A percentile compares a stretch with the other conserved stretches of the same genome.
Evolutionary conservation across 2,329 filamentous ascomycete genomes (phyloP).

Genomic region (Calonectria fujianensis): DNA sequence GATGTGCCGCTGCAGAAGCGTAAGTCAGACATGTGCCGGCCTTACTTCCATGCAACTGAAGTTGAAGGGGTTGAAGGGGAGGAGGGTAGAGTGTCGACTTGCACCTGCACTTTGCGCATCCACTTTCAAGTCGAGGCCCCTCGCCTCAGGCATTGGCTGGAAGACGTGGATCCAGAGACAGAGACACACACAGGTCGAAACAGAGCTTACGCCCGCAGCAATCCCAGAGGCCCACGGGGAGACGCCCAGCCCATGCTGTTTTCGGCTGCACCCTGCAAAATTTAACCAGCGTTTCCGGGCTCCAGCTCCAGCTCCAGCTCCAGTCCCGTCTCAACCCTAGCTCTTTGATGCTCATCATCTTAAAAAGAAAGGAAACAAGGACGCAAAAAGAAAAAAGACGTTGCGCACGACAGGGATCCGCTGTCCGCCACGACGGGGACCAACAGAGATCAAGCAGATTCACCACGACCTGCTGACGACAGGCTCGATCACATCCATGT

Average conservation of each 20-base stretch:
- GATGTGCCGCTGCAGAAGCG: conserved; percentile 27
- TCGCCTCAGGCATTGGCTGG: conserved; percentile 18
- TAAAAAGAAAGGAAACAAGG: background rate
- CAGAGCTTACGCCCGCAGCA: conserved; percentile 30
- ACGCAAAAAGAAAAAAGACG: background rate
- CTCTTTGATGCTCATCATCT: conserved; percentile 17
- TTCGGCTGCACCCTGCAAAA: conserved; percentile 22
- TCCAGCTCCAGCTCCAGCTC: conserved; percentile 12
- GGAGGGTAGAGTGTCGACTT: conserved; percentile 14
- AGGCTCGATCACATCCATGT: conserved; percentile 33
- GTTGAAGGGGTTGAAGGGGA: conserved; percentile 22
- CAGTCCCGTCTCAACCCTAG: background rate
- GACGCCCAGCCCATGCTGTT: conserved; percentile 20
- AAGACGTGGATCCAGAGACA: conserved; percentile 13
- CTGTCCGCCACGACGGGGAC: background rate
- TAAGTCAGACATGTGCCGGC: conserved; percentile 31
- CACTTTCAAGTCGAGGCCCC: conserved; percentile 16
- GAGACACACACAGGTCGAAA: conserved; percentile 25
- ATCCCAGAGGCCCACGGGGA: conserved; percentile 13
- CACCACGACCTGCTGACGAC: conserved; percentile 33
- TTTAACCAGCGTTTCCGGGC: conserved; percentile 18
- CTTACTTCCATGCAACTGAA: conserved; percentile 31
- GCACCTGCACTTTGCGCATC: conserved; percentile 17
- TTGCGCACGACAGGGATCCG: conserved; percentile 6
- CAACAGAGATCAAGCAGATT: conserved; percentile 23